Conservation (phyloP, 176 grass and related monocot species). For the Sorghum bicolor region DNA sequence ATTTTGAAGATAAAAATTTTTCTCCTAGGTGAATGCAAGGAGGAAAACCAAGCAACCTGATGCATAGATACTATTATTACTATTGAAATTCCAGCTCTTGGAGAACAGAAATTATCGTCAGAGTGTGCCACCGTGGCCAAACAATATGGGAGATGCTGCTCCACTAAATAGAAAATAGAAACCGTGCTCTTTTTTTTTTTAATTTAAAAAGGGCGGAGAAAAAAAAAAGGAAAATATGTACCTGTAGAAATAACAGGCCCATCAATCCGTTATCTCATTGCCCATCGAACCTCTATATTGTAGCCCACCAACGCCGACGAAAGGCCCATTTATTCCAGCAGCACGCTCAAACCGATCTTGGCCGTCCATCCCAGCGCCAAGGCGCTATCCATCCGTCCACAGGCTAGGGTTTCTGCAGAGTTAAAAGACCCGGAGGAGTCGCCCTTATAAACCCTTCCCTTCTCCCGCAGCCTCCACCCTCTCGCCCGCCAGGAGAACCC, state of each 20-base stretch:
- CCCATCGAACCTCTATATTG: not conserved
- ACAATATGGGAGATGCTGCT: not conserved
- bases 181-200: too few species aligned
- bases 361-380: conserved; percentile 4
- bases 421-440: conserved; percentile 3
- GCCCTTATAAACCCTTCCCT: conserved; percentile 36
- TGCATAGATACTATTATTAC: not conserved
- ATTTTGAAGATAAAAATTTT: too few species aligned
- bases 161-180: not conserved
- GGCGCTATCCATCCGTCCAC: conserved; percentile 5
- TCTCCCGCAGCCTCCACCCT: not conserved
- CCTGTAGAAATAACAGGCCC: not conserved
- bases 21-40: not conserved
- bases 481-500: conserved; percentile 12
- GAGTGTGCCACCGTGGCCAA: not conserved
- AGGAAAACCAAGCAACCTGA: not conserved
- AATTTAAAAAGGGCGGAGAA: too few species aligned
- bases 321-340: not conserved
- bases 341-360: not conserved
- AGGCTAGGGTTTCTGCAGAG: conserved; percentile 38
- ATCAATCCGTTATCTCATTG: not conserved
- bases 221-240: too few species aligned
- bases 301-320: not conserved
- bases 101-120: too few species aligned
- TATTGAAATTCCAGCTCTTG: too few species aligned